phyloP scores from a whole-genome alignment of 257 asterid species.

The Avicennia marina region DNA sequence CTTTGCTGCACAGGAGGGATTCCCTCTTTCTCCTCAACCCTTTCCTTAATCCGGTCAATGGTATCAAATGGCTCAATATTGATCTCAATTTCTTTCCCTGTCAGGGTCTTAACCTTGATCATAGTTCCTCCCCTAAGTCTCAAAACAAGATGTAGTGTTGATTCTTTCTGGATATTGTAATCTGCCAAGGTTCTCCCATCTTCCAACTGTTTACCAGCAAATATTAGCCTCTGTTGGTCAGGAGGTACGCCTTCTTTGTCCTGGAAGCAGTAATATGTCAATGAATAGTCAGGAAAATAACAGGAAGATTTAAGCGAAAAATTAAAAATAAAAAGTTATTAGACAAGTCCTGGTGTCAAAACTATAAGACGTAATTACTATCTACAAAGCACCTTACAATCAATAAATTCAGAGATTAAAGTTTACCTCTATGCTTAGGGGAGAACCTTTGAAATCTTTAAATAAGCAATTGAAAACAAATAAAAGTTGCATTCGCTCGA shows the following conservation, averaged over 20 bases:
- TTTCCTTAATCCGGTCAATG: slow-evolving; percentile 58
- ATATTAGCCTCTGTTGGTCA: slow-evolving; percentile 44
- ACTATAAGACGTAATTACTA: no score
- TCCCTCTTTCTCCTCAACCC: slow-evolving; percentile 74
- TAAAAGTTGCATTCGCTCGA: no score
- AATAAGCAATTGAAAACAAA: no score
- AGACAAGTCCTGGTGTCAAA: no score
- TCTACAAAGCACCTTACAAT: not conserved
- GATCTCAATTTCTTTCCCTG: slow-evolving; percentile 69
- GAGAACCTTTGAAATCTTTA: no score
- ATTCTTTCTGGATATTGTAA: slow-evolving; percentile 45
- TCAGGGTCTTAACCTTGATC: slow-evolving; percentile 70
- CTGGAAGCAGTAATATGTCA: slow-evolving; percentile 28
- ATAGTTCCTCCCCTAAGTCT: slow-evolving; percentile 70
- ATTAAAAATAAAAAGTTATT: no score
- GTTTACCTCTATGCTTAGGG: no score
- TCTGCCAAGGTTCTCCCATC: slow-evolving; percentile 48
- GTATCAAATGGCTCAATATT: slow-evolving; percentile 65
- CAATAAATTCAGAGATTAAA: not conserved
- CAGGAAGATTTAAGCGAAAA: no score
- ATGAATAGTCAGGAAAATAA: no score
- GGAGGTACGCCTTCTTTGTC: slow-evolving; percentile 77
- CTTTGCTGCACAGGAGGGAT: slow-evolving; percentile 69
- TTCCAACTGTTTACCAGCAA: slow-evolving; percentile 46
- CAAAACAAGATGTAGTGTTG: slow-evolving; percentile 57